phyloP scores from a whole-genome alignment of 78 protist genomes.

The Anaeramoeba ignava region DNA sequence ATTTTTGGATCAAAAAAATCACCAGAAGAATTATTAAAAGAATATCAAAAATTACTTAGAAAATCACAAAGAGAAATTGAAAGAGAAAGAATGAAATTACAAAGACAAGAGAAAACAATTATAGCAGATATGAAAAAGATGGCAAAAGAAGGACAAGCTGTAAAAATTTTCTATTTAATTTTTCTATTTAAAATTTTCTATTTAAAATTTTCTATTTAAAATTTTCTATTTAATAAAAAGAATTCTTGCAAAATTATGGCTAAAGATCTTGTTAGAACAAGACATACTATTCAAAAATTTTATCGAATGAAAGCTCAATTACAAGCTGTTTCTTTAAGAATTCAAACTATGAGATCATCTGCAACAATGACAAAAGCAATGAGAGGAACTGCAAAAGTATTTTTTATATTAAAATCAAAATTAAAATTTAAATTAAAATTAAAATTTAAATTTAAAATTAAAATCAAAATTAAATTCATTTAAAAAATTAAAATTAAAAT shows the following conservation, averaged over 20 bases:
- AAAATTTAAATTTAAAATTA: background rate
- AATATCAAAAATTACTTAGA: background rate
- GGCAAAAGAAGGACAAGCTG: background rate
- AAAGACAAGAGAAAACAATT: background rate
- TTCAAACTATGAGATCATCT: background rate
- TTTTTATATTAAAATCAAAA: background rate
- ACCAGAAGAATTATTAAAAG: background rate
- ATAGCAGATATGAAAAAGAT: background rate
- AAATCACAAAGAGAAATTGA: background rate
- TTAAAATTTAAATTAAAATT: background rate
- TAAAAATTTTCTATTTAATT: background rate
- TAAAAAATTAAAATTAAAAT: background rate
- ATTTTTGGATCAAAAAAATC: too few species aligned
- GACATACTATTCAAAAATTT: background rate
- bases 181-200: background rate
- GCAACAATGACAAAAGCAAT: background rate
- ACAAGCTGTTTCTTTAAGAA: background rate
- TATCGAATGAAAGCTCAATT: background rate
- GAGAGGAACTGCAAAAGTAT: background rate
- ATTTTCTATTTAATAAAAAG: background rate
- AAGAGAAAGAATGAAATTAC: background rate
- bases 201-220: background rate
- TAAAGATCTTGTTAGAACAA: conserved; percentile 3
- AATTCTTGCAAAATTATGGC: background rate
- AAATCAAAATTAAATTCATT: background rate